Evolutionary conservation across 2,329 filamentous ascomycete species (phyloP), one percentile per base, ranked within the genome.

Genomic region (Trichophyton schoenleinii): DNA sequence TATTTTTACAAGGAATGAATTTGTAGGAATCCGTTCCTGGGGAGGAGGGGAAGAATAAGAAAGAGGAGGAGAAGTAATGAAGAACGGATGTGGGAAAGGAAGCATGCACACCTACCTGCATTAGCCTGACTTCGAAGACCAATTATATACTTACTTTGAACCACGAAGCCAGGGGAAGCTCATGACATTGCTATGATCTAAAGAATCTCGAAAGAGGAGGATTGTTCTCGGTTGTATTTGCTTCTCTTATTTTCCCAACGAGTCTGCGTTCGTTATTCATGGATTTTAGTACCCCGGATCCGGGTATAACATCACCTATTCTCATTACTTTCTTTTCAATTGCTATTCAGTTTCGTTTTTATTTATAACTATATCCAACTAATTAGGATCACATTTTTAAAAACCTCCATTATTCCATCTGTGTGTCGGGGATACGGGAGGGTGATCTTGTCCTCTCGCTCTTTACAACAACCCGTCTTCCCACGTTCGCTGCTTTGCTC

Each of bases 401-500:
- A 15, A 36, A 4, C n/a, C n/a, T 55, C 38, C 28, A 38, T 9
- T n/a, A 28, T 1, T 55, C 52, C 52, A 38, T 55, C 13, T 55
- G 52, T 36, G 52, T 55, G 38, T 55, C 52, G 5, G 52, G 52
- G 28, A 55, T 55, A 18, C 52, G 52, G 22, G 55, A 41, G 15
- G 55, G 55, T 11, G 41, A 58, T 11, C 36, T 58, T 13, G 36
- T n/a, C 25, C 55, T 13, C 28, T 58, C 41, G 22, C 36, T 28
- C 55, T 42, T 60, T 60, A 18, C 64, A 49, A 22, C 63, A 48
- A 20, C 60, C 61, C 13, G 63, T 62, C 11, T 60, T 61, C 18
- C 67, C 52, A 3, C 52, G 69, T 60, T 62, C 62, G 9, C 61
- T 59, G 2, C 61, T 59, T n/a, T 62, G 46, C 13, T 62, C 63